A percentile compares a stretch with the other conserved stretches of the same genome.
These are phyloP conservation scores for Daedaleopsis nitida DNA, from an alignment of 768 basidiomycete genomes.

Conservation along the genomic window DNA sequence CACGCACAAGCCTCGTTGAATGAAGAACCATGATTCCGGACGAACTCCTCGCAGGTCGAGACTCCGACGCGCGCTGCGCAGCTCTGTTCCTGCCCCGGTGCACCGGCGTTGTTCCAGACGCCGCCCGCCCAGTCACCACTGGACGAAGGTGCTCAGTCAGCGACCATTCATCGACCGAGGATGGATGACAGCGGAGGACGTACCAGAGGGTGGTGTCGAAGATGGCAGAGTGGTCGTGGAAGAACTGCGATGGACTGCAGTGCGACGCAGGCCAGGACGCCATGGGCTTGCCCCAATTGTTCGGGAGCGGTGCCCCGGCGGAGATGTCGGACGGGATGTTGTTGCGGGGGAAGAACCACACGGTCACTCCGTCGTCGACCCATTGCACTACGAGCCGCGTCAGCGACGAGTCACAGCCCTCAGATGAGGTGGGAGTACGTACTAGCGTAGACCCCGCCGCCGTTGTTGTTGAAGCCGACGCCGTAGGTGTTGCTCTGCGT, in stretches of 20 bases:
- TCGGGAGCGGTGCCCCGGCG: slow-evolving; percentile 67
- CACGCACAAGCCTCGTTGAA: slow-evolving; percentile 79
- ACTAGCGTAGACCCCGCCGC: slow-evolving; percentile 92
- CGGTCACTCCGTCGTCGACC: slow-evolving; percentile 71
- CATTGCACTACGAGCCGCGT: slow-evolving; percentile 60
- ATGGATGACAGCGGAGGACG: slow-evolving; percentile 24
- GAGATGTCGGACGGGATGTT: slow-evolving; percentile 78
- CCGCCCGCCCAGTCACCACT: slow-evolving; percentile 90
- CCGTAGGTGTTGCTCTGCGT: slow-evolving; percentile 69
- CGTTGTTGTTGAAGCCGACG: slow-evolving; percentile 73
- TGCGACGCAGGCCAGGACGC: slow-evolving; percentile 76
- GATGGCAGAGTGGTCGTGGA: slow-evolving; percentile 73
- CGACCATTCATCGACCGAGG: neutral
- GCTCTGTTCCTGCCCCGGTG: slow-evolving; percentile 83
- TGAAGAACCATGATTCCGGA: slow-evolving; percentile 68
- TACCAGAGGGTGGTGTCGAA: slow-evolving; percentile 91
- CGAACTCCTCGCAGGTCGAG: slow-evolving; percentile 80
- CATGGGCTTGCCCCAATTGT: slow-evolving; percentile 73
- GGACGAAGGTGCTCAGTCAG: neutral
- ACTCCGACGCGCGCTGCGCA: slow-evolving; percentile 85
- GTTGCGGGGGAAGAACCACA: slow-evolving; percentile 82
- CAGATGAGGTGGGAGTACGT: slow-evolving; percentile 30
- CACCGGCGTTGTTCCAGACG: slow-evolving; percentile 71
- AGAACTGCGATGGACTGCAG: slow-evolving; percentile 81
- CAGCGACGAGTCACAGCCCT: neutral